phyloP scores from a whole-genome alignment of 1,139 yeast genomes.

The Taiozyma sp. region DNA sequence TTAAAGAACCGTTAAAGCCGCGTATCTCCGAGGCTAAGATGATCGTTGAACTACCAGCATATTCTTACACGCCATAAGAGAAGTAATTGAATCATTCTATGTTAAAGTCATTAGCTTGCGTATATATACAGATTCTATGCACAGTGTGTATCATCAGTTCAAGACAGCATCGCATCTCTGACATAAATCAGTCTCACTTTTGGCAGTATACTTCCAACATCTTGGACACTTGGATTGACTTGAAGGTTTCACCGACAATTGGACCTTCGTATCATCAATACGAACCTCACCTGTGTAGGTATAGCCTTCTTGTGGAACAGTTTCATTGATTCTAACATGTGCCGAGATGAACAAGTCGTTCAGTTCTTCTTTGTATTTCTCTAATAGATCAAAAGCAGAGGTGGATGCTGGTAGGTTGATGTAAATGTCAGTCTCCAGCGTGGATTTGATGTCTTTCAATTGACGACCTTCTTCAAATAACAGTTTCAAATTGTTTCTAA shows the following conservation, averaged over 20 bases:
- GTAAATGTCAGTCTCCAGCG: constrained; percentile 55
- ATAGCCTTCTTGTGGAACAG: constrained; percentile 24
- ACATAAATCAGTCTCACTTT: constrained; percentile 53
- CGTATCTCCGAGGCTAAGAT: too few species aligned
- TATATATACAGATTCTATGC: not conserved
- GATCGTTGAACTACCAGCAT: too few species aligned
- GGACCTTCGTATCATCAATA: constrained; percentile 29
- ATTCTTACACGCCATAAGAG: too few species aligned
- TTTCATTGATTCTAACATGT: constrained; percentile 36
- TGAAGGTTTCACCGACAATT: constrained; percentile 41
- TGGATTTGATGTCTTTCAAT: constrained; percentile 49
- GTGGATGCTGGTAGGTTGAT: constrained; percentile 26
- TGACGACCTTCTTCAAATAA: constrained; percentile 44
- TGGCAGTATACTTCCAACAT: constrained; percentile 82
- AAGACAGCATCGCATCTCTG: constrained; percentile 53
- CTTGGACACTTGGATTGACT: constrained; percentile 71
- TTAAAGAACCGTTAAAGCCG: too few species aligned
- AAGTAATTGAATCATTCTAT: too few species aligned
- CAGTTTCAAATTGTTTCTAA: constrained; percentile 47
- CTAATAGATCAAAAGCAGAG: constrained; percentile 23
- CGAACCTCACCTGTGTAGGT: constrained; percentile 24
- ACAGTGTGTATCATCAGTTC: not conserved
- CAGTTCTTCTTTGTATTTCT: constrained; percentile 24
- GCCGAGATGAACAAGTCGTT: constrained; percentile 70
- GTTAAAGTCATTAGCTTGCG: not conserved